Conservation (phyloP, 192 early-diverging fungal genomes). For the Jimgerdemannia lactiflua region DNA sequence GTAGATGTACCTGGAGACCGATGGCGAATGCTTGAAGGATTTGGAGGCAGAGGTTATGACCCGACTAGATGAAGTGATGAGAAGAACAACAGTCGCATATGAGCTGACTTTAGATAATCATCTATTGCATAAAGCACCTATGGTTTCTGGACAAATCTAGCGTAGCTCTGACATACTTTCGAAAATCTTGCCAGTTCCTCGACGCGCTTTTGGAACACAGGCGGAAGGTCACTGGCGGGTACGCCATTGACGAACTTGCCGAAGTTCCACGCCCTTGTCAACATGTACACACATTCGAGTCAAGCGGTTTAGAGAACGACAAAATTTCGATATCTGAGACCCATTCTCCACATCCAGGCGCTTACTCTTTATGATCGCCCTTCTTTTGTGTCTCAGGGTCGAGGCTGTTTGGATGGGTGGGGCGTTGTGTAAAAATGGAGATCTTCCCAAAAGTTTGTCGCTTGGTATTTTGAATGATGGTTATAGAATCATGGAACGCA, state of each 20-base stretch:
- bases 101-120: neutral
- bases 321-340: too few relatives aligned
- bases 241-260: conserved; percentile 42
- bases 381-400: conserved; percentile 45
- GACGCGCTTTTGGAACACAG: conserved; percentile 18
- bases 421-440: too few relatives aligned
- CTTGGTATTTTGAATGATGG: neutral
- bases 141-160: neutral
- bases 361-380: conserved; percentile 65
- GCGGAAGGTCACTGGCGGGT: conserved; percentile 29
- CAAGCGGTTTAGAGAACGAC: neutral
- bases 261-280: conserved; percentile 51
- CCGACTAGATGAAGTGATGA: neutral
- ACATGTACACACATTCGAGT: too few relatives aligned
- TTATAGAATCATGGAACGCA: conserved; percentile 14
- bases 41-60: conserved; percentile 12
- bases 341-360: neutral
- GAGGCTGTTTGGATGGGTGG: conserved; percentile 19
- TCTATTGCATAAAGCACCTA: neutral
- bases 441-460: neutral
- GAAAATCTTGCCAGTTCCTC: conserved; percentile 29
- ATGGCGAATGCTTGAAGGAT: conserved; percentile 60
- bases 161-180: conserved; percentile 26
- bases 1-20: conserved; percentile 34
- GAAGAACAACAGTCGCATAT: neutral